Conservation (phyloP, 495 filamentous ascomycete genomes). For the Podospora australis region DNA sequence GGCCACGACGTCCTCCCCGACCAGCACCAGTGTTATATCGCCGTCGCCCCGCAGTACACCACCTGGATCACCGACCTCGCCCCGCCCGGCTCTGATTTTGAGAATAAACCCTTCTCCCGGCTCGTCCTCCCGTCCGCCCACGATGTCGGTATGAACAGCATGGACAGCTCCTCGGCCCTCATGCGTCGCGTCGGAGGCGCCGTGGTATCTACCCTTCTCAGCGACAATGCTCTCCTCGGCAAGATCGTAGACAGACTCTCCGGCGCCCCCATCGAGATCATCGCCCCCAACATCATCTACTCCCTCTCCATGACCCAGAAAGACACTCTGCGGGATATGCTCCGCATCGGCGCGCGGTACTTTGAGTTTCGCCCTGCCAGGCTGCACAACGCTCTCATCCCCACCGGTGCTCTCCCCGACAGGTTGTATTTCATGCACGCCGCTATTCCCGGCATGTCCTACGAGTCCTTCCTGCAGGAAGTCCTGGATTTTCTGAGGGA, state of each 20-base stretch:
- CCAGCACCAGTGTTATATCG: constrained; percentile 47
- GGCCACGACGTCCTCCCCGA: constrained; percentile 40
- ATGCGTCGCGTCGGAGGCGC: constrained; percentile 33
- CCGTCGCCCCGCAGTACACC: constrained; percentile 38
- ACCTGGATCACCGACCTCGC: constrained; percentile 43
- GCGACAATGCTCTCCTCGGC: constrained; percentile 23
- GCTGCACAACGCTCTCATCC: constrained; percentile 33
- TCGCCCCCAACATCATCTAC: constrained; percentile 46
- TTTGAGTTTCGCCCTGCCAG: constrained; percentile 52
- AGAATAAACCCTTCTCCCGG: constrained; percentile 36
- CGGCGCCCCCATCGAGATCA: constrained; percentile 29
- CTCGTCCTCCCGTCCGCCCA: constrained; percentile 44
- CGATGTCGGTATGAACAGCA: constrained; percentile 52
- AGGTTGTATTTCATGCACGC: constrained; percentile 48
- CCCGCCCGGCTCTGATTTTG: constrained; percentile 34
- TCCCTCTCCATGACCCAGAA: constrained; percentile 51
- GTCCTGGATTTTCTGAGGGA: constrained; percentile 38
- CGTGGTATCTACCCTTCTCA: constrained; percentile 32
- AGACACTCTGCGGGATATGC: constrained; percentile 38
- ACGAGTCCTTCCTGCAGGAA: constrained; percentile 41
- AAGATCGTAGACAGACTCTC: constrained; percentile 28
- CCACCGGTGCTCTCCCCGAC: constrained; percentile 34
- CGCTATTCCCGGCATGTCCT: constrained; percentile 49
- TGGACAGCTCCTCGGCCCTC: constrained; percentile 36
- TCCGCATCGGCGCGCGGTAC: constrained; percentile 46